Evolutionary conservation across 257 asterid species (phyloP), one percentile per base, ranked within the genome.

Genomic region (Lithospermum erythrorhizon): DNA sequence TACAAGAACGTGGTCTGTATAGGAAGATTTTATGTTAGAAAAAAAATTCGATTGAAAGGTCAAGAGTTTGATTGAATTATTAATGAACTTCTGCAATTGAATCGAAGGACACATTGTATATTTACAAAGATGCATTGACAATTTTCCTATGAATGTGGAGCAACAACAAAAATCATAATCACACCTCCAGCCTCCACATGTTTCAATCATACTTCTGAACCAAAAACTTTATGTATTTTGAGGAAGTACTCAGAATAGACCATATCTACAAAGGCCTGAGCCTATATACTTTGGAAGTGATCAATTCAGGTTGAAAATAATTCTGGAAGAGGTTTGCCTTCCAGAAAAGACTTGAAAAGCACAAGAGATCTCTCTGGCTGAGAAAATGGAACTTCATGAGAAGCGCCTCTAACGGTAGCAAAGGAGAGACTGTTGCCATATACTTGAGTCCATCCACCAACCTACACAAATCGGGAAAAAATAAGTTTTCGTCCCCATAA

Each of bases 321-420:
- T 69, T 72, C 76, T 27, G 94, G 94, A 61, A 84, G 74, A 63
- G 89, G 81, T 55, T 52, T 77, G 57, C 87, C 81, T 62, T 64
- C 64, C 32, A 85, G 69, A 75, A 82, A 85, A 57, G 94, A 82
- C 73, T 78, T 75, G 70, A 85, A 85, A 3, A 85, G 72, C 64
- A 85, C 89, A 4, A 82, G 78, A 20, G 94, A 82, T 68, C 94
- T 78, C 66, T 78, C 76, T 13, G 94, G 94, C 73, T 85, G 85
- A 32, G 94, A 82, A 68, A 85, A 82, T 13, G 94, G 94, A 73
- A 78, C 94, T 75, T 85, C 94, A 67, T 82, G 94, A 62, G 89
- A 79, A 59, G 94, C 94, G 6, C 83, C 94, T 76, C 94, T 73
- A n/a, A 85, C 68, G 14, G 90, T 85, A 19, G 87, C 90, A 80